Conservation (phyloP, 2,329 filamentous ascomycete species). For the Colletotrichum coccodes region DNA sequence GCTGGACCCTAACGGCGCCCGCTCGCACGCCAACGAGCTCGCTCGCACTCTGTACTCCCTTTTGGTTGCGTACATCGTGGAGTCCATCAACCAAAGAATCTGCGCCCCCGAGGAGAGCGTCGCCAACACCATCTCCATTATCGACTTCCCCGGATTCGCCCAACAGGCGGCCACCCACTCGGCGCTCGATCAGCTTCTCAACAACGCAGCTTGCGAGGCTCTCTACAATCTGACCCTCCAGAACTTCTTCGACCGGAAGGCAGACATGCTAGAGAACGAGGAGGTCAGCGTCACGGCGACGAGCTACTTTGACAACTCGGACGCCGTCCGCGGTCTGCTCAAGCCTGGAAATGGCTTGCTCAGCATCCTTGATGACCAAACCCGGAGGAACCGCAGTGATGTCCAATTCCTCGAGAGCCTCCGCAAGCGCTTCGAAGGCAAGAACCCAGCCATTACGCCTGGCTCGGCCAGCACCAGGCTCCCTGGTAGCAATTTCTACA, state of each 20-base stretch:
- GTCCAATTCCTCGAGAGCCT: slow-evolving; percentile 90
- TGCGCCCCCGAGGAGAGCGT: slow-evolving; percentile 90
- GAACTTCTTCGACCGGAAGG: slow-evolving; percentile 95
- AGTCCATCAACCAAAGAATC: slow-evolving; percentile 88
- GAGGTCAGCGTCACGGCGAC: slow-evolving; percentile 91
- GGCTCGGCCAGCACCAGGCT: slow-evolving; percentile 79
- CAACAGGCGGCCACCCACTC: slow-evolving; percentile 86
- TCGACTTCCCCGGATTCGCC: slow-evolving; percentile 96
- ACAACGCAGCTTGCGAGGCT: slow-evolving; percentile 91
- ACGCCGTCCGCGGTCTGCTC: slow-evolving; percentile 89
- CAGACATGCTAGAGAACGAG: slow-evolving; percentile 92
- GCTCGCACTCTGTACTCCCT: slow-evolving; percentile 94
- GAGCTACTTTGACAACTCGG: slow-evolving; percentile 97
- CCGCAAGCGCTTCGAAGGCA: slow-evolving; percentile 92
- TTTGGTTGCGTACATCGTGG: slow-evolving; percentile 92
- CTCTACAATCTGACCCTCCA: slow-evolving; percentile 94
- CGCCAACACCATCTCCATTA: slow-evolving; percentile 91
- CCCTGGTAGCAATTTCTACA: slow-evolving; percentile 89
- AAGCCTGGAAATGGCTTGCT: slow-evolving; percentile 94
- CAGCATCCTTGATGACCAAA: slow-evolving; percentile 96
- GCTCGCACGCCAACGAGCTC: slow-evolving; percentile 92
- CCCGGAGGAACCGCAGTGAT: slow-evolving; percentile 87
- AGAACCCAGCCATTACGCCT: slow-evolving; percentile 89
- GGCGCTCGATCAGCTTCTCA: slow-evolving; percentile 89
- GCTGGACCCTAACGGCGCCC: slow-evolving; percentile 91